Base-by-base conservation (phyloP, 2,329 filamentous ascomycete genomes). In the Didymella pomorum region DNA sequence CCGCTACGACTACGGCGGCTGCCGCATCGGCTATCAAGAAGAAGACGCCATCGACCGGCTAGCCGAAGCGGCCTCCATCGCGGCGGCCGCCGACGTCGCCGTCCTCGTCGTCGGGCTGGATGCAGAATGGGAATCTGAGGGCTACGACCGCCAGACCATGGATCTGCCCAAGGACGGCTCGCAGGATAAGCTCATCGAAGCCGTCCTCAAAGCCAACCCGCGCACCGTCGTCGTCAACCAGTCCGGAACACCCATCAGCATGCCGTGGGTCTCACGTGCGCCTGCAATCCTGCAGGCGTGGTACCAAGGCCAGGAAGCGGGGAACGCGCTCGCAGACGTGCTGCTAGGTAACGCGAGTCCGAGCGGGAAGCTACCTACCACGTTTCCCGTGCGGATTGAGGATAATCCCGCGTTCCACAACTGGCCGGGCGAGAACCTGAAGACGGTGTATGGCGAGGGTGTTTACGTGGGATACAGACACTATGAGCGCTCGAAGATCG, bases 261-360 rank as follows among this genome's bases (percentile, higher is more conserved):
- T 91, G 87, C 88, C 89, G 16, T 93, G 89, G 90, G 85, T 81
- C 1, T 80, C 86, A 62, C 76, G 81, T 21, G 87, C 89, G 2
- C 84, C 88, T 3, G 85, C 87, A 1, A 86, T 92, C 28, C 70
- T 93, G 0, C 89, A 92, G 71, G 84, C 90, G 8, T 95, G 91
- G 90, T 95, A 93, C 69, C 90, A 91, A 60, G 91, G 92, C n/a
- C 92, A 95, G 69, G 91, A 95, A 79, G 89, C 89, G 5, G 92
- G 91, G 6, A 92, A 93, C 70, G 88, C 87, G 11, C 89, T 96
- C 61, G 90, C 89, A 0, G 91, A 94, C 64, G 83, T 94, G 1
- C 80, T 94, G 0, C 90, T 91, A 63, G 89, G 90, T 46, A 84
- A 88, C 61, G 83, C 86, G 45, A 93, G 90, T 71, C 91, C 91